These are phyloP conservation scores for Hypoxylon subgilvum DNA, from an alignment of 495 filamentous ascomycete genomes.

Conservation along the genomic window DNA sequence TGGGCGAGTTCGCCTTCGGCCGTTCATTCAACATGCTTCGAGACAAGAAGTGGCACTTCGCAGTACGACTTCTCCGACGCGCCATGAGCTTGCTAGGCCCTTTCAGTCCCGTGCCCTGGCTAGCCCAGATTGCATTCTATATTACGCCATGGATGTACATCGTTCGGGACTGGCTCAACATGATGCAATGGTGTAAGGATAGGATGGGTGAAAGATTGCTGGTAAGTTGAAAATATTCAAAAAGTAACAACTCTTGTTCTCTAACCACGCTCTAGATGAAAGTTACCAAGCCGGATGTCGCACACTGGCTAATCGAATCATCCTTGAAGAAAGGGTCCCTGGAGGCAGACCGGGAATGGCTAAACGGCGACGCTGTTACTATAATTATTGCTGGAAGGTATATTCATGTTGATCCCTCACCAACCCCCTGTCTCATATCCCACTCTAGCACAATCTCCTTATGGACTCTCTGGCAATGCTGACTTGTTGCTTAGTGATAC, in stretches of 20 bases:
- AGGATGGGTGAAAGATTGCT: conserved; percentile 45
- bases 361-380: conserved; percentile 45
- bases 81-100: conserved; percentile 46
- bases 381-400: conserved; percentile 56
- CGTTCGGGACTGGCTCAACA: conserved; percentile 41
- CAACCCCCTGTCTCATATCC: too few species aligned
- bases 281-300: conserved; percentile 36
- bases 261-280: conserved; percentile 32
- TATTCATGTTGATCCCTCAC: too few species aligned
- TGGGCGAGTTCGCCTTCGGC: conserved; percentile 53
- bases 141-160: conserved; percentile 41
- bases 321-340: conserved; percentile 33
- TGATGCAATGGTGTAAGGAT: conserved; percentile 42
- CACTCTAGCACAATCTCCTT: background rate
- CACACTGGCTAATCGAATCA: conserved; percentile 45
- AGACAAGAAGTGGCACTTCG: conserved; percentile 43
- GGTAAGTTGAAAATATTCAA: conserved; percentile 5
- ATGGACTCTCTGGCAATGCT: background rate
- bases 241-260: background rate
- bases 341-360: conserved; percentile 32
- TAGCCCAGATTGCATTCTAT: conserved; percentile 40
- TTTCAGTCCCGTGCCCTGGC: conserved; percentile 48
- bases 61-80: conserved; percentile 39
- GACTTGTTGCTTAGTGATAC: conserved; percentile 47
- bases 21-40: conserved; percentile 49